phyloP scores from a whole-genome alignment of 2,329 filamentous ascomycete species.

The Exophiala calicioides region DNA sequence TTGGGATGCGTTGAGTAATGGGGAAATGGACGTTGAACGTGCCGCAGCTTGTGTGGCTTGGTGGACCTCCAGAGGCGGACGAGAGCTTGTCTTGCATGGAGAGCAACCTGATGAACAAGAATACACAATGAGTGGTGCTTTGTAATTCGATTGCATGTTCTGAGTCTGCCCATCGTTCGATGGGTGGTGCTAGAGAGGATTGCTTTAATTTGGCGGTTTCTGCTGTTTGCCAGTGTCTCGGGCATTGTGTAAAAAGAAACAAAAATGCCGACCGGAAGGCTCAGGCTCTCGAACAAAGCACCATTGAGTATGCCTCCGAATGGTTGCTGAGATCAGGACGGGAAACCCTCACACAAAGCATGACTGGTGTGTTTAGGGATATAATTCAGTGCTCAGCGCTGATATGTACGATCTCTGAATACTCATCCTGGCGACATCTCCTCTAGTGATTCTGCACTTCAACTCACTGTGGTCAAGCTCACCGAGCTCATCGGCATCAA shows the following conservation, averaged over 20 bases:
- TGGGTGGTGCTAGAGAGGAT: neutral
- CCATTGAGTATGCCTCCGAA: neutral
- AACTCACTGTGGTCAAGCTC: neutral
- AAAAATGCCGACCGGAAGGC: too few relatives aligned
- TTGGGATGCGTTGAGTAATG: slow-evolving; percentile 75
- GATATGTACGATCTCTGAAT: neutral
- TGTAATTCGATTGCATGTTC: slow-evolving; percentile 52
- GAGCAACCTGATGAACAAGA: slow-evolving; percentile 36
- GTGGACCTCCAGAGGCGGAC: slow-evolving; percentile 72
- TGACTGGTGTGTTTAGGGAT: neutral
- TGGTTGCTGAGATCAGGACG: neutral
- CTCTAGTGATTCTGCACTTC: too few relatives aligned
- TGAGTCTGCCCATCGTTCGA: too few relatives aligned
- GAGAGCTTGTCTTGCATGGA: slow-evolving; percentile 57
- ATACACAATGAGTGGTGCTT: slow-evolving; percentile 58
- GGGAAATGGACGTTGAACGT: slow-evolving; percentile 86
- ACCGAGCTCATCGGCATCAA: neutral
- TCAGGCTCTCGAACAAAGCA: slow-evolving; percentile 5
- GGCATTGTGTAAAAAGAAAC: too few relatives aligned
- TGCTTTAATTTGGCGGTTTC: neutral
- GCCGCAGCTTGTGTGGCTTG: slow-evolving; percentile 77
- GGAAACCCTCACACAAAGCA: slow-evolving; percentile 1
- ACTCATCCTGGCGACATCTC: too few relatives aligned
- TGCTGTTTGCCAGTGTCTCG: neutral
- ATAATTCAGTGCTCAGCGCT: neutral